Percentiles rank a stretch among this genome's conserved stretches.
These are phyloP conservation scores for Agastache rugosa DNA, from an alignment of 257 asterid genomes.

Conservation along the genomic window DNA sequence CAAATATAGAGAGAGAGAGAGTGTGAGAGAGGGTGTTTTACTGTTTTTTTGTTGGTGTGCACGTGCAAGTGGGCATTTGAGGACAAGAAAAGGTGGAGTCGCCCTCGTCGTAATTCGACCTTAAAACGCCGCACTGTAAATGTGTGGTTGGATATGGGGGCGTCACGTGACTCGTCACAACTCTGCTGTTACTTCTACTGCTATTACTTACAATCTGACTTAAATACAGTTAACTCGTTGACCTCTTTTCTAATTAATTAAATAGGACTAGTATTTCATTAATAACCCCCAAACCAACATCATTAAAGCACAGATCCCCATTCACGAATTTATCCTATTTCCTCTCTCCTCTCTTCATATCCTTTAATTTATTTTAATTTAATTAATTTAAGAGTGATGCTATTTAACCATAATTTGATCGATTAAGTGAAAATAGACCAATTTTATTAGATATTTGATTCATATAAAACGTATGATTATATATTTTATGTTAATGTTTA, in stretches of 20 bases:
- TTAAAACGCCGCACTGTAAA: constrained; percentile 37
- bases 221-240: constrained; percentile 38
- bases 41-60: constrained; percentile 19
- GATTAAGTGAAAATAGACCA: too few species aligned
- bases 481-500: too few species aligned
- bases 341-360: background rate
- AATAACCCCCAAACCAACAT: constrained; percentile 34
- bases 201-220: background rate
- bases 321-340: constrained; percentile 29
- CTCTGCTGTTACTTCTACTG: background rate
- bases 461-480: too few species aligned
- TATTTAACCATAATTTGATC: too few species aligned
- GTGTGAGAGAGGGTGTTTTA: background rate
- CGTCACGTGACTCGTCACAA: constrained; percentile 47
- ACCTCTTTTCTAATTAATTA: constrained; percentile 4
- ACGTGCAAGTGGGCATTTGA: constrained; percentile 42
- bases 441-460: too few species aligned
- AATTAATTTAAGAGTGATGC: background rate
- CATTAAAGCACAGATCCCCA: constrained; percentile 65
- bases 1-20: background rate
- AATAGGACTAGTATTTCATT: constrained; percentile 4
- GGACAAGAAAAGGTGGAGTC: constrained; percentile 29
- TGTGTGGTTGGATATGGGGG: constrained; percentile 27
- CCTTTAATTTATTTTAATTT: too few species aligned
- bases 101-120: constrained; percentile 33